phyloP scores from a whole-genome alignment of 495 filamentous ascomycete species.

The Hypomontagnella submonticulosa region DNA sequence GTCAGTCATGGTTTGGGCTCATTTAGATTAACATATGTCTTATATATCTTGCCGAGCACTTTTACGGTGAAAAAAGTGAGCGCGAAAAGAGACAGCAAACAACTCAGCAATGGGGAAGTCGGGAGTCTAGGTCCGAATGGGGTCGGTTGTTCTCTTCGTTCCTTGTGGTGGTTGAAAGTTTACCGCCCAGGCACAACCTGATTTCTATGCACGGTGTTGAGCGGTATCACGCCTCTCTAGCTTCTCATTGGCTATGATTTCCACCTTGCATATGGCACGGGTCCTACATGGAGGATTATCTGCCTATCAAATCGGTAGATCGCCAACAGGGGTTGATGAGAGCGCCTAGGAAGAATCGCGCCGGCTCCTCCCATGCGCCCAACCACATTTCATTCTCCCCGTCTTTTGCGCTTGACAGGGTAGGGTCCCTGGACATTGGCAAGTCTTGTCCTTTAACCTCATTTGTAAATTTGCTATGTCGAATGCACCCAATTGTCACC shows the following conservation, averaged over 20 bases:
- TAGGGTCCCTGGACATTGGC: conserved; percentile 34
- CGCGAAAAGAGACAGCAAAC: conserved; percentile 17
- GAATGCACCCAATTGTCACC: conserved; percentile 29
- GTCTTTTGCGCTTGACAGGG: conserved; percentile 42
- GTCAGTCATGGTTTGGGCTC: no score
- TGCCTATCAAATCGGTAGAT: conserved; percentile 47
- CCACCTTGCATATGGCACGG: conserved; percentile 45
- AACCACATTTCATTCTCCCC: conserved; percentile 41
- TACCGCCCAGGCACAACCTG: conserved; percentile 48
- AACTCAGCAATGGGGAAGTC: conserved; percentile 16
- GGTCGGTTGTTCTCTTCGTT: conserved; percentile 25
- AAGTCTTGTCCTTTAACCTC: conserved; percentile 40
- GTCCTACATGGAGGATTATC: conserved; percentile 34
- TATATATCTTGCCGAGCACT: background rate
- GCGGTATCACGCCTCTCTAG: conserved; percentile 42
- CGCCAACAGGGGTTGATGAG: conserved; percentile 39
- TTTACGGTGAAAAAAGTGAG: conserved; percentile 17
- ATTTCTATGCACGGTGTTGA: conserved; percentile 41
- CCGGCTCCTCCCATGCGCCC: conserved; percentile 40
- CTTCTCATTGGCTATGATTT: conserved; percentile 40
- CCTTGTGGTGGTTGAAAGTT: conserved; percentile 28
- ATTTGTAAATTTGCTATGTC: conserved; percentile 36
- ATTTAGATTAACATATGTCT: no score
- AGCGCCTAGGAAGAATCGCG: conserved; percentile 43
- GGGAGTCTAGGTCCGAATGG: conserved; percentile 31